phyloP scores from a whole-genome alignment of 1,139 yeast genomes.

The Geotrichum armillariae region DNA sequence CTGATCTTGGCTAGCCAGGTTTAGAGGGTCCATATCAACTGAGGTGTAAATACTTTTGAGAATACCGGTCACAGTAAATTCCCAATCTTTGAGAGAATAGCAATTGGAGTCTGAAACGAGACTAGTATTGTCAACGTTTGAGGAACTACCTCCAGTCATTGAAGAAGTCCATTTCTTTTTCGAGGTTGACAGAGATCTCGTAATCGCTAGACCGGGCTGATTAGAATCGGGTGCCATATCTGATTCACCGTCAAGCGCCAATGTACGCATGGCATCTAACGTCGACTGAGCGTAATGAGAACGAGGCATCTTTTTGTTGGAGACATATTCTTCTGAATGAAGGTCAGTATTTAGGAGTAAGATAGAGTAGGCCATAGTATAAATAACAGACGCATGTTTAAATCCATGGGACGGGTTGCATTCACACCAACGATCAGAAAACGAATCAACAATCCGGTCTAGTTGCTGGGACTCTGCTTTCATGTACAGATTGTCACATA shows the following conservation, averaged over 20 bases:
- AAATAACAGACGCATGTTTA: conserved; percentile 61
- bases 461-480: conserved; percentile 85
- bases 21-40: conserved; percentile 33
- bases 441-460: conserved; percentile 69
- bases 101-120: conserved; percentile 26
- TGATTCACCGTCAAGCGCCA: conserved; percentile 1
- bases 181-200: conserved; percentile 15
- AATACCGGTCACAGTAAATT: conserved; percentile 26
- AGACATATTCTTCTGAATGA: conserved; percentile 36
- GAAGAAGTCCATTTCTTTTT: conserved; percentile 28
- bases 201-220: background rate
- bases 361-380: conserved; percentile 71
- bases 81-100: conserved; percentile 34
- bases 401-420: conserved; percentile 50
- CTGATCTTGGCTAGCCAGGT: conserved; percentile 24
- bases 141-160: conserved; percentile 10
- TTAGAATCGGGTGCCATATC: background rate
- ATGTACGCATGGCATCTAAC: conserved; percentile 23
- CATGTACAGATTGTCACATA: conserved; percentile 67
- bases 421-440: conserved; percentile 66
- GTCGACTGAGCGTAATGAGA: conserved; percentile 35
- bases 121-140: conserved; percentile 7
- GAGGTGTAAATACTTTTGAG: conserved; percentile 34
- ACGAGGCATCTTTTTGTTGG: conserved; percentile 40
- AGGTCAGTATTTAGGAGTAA: conserved; percentile 59